Base-by-base conservation (phyloP, 768 basidiomycete species). In the Pulveroboletus ravenelii region DNA sequence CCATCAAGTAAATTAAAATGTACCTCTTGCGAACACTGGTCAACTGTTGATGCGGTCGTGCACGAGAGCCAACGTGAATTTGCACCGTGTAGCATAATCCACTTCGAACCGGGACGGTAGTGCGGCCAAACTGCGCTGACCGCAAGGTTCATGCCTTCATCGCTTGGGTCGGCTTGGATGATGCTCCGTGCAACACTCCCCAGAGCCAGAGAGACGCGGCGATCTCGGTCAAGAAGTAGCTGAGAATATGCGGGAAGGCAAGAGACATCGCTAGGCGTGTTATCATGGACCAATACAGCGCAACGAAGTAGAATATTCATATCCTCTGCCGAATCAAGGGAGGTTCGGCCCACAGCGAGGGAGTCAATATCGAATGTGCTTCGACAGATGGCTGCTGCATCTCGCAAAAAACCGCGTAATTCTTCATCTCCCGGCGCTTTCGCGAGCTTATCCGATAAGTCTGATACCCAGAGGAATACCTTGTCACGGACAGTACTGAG, bases 1-100 rank as follows among this genome's bases (percentile, higher is more conserved):
- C 77, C 77, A 15, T 65, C 56, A 3, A 78, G 52, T 1, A 79
- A 31, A 47, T 80, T 71, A 17, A 75, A 60, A 42, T 71, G 65
- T 6, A 78, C 62, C 17, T n/a, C 41, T 41, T 71, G 70, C 17
- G 57, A 51, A 31, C 35, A 7, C 29, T 57, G 50, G 13, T 37
- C 20, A 23, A 23, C 51, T 2, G 31, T 15, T 1, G 48, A 9
- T 6, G 48, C 40, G 0, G 74, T 68, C 15, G 20, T 41, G 15
- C 60, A 64, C 8, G 38, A 48, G 12, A 71, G 8, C 70, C 72
- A 72, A 13, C 61, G 64, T 6, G 62, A 51, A 37, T 57, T 62
- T 2, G 67, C 61, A 18, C 10, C 3, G 3, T 23, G 40, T 15
- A 62, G 18, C 13, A 27, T 41, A 0, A n/a, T 27, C 72, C 71